phyloP scores from a whole-genome alignment of 441 rosid species.

The Pelargonium australe region DNA sequence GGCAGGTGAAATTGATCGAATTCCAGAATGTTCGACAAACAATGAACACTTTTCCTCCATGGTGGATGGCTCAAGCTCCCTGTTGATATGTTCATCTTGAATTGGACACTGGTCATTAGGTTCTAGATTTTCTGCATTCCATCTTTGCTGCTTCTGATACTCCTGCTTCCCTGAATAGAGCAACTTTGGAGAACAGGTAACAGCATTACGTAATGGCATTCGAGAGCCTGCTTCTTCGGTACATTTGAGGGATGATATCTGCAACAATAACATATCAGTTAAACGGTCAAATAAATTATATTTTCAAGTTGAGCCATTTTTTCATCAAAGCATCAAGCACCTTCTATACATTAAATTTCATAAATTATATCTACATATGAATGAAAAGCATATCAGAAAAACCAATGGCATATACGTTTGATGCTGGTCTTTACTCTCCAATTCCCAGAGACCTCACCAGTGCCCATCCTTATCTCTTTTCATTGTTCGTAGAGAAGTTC shows the following conservation, averaged over 20 bases:
- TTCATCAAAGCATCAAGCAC: not conserved
- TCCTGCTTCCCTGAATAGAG: slow-evolving; percentile 22
- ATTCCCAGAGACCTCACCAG: not conserved
- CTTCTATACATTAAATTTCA: not conserved
- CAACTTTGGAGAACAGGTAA: slow-evolving; percentile 40
- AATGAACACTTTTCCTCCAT: slow-evolving; percentile 19
- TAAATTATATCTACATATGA: not conserved
- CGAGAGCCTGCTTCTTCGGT: slow-evolving; percentile 28
- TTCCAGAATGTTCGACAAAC: slow-evolving; percentile 20
- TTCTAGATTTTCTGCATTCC: slow-evolving; percentile 26
- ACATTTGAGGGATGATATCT: slow-evolving; percentile 40
- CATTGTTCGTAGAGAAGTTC: not conserved
- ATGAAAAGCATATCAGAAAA: not conserved
- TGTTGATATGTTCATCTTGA: slow-evolving; percentile 21
- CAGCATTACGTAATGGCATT: slow-evolving; percentile 21
- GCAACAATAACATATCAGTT: slow-evolving; percentile 17
- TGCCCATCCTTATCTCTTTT: not conserved
- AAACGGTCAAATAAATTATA: not conserved
- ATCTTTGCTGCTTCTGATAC: slow-evolving; percentile 27
- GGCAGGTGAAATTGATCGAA: slow-evolving; percentile 18
- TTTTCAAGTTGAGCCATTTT: not conserved
- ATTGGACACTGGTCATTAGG: slow-evolving; percentile 42
- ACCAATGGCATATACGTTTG: not conserved
- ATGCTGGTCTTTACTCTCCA: not conserved
- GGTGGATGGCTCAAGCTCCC: slow-evolving; percentile 24